Evolutionary conservation across 192 early-diverging fungal genomes (phyloP).

Genomic region (Pilobolus umbonatus): DNA sequence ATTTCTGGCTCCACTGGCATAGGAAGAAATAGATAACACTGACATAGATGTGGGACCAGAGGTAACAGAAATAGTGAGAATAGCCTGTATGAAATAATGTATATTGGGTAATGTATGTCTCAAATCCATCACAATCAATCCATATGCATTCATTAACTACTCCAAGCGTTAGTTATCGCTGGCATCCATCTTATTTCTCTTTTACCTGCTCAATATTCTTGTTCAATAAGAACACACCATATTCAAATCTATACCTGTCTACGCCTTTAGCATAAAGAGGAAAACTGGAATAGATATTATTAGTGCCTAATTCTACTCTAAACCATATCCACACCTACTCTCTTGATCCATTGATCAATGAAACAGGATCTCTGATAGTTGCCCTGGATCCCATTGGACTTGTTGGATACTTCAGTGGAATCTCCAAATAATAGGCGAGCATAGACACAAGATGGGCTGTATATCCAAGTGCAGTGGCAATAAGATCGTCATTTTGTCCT

Average conservation of each 20-base stretch:
- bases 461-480: slow-evolving; percentile 69
- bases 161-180: background rate
- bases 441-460: slow-evolving; percentile 61
- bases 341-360: slow-evolving; percentile 29
- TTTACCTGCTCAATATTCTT: slow-evolving; percentile 82
- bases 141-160: slow-evolving; percentile 66
- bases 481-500: slow-evolving; percentile 52
- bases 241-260: slow-evolving; percentile 70
- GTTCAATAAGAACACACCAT: slow-evolving; percentile 79
- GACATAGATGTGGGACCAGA: slow-evolving; percentile 33
- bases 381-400: slow-evolving; percentile 72
- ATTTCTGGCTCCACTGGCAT: slow-evolving; percentile 14
- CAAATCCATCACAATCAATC: slow-evolving; percentile 59
- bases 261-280: slow-evolving; percentile 66
- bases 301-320: slow-evolving; percentile 2
- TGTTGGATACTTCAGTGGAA: slow-evolving; percentile 72
- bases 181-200: too few species aligned
- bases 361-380: slow-evolving; percentile 49
- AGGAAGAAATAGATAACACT: slow-evolving; percentile 33
- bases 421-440: slow-evolving; percentile 64
- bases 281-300: slow-evolving; percentile 48
- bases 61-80: slow-evolving; percentile 41
- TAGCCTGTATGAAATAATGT: slow-evolving; percentile 49
- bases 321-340: slow-evolving; percentile 24
- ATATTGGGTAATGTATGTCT: slow-evolving; percentile 71